Conservation (phyloP, 2,329 filamentous ascomycete genomes). For the Claviceps spartinae region DNA sequence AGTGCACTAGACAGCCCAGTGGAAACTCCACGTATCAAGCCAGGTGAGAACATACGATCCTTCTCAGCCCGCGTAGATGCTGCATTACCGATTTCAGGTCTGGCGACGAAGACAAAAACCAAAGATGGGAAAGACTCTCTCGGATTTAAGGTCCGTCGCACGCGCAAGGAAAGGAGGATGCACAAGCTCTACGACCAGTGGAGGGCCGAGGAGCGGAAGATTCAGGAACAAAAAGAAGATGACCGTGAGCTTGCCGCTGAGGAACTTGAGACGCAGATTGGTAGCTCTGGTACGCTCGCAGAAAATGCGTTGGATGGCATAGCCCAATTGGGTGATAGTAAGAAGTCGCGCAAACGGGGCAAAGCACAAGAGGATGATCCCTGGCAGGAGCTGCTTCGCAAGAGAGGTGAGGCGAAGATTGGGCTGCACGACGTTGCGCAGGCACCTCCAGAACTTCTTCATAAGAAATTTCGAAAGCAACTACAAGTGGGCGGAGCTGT, state of each 20-base stretch:
- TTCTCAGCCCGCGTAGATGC: constrained; percentile 76
- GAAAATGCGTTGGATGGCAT: constrained; percentile 26
- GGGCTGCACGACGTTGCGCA: constrained; percentile 48
- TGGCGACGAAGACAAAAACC: constrained; percentile 46
- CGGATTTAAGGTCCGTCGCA: constrained; percentile 54
- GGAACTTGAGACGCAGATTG: constrained; percentile 47
- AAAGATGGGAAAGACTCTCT: constrained; percentile 49
- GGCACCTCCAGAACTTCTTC: constrained; percentile 64
- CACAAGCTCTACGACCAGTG: constrained; percentile 70
- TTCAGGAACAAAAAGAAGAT: constrained; percentile 51
- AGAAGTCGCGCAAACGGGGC: constrained; percentile 19
- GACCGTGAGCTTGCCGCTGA: constrained; percentile 51
- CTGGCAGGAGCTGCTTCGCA: constrained; percentile 60
- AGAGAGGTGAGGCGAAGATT: constrained; percentile 41
- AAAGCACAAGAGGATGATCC: constrained; percentile 53
- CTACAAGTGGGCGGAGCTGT: constrained; percentile 21
- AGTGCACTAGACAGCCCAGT: constrained; percentile 12
- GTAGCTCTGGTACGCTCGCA: constrained; percentile 29
- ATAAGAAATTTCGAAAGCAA: constrained; percentile 28
- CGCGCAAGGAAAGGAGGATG: constrained; percentile 75
- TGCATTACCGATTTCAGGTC: constrained; percentile 60
- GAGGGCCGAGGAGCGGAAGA: constrained; percentile 50
- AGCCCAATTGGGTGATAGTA: constrained; percentile 22
- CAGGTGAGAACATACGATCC: constrained; percentile 70
- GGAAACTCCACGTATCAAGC: constrained; percentile 55